Percentiles rank a stretch among this genome's conserved stretches.
These are phyloP conservation scores for Craspedostauros australis DNA, from an alignment of 108 stramenopile species.

Conservation along the genomic window DNA sequence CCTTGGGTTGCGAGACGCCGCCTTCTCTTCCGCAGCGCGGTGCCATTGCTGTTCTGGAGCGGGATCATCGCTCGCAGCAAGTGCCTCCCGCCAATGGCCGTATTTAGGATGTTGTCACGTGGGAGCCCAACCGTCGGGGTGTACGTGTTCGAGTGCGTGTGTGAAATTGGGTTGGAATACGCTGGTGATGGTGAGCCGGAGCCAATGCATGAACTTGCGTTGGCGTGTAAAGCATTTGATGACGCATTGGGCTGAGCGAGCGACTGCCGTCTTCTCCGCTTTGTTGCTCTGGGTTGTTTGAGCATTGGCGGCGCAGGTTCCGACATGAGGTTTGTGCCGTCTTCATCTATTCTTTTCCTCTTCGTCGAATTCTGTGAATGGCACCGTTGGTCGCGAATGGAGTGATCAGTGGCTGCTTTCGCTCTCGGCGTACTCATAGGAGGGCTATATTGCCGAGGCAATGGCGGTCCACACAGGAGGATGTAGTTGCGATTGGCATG, in stretches of 20 bases:
- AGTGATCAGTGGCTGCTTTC: neutral
- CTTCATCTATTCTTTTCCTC: neutral
- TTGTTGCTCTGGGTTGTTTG: slow-evolving; percentile 2
- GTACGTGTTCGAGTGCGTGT: slow-evolving; percentile 40
- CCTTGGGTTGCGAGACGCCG: too few relatives aligned
- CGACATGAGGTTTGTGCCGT: neutral
- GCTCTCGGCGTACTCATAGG: neutral
- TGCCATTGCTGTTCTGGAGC: too few relatives aligned
- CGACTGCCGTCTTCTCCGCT: slow-evolving; percentile 2
- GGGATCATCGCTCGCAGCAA: too few relatives aligned
- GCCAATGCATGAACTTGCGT: neutral
- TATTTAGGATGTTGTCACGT: too few relatives aligned
- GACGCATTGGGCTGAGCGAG: neutral
- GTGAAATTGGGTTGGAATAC: too few relatives aligned
- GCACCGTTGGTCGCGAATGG: too few relatives aligned
- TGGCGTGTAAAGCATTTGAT: neutral
- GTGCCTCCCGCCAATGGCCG: too few relatives aligned
- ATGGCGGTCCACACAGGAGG: slow-evolving; percentile 59
- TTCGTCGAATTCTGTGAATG: too few relatives aligned
- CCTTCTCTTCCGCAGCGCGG: too few relatives aligned
- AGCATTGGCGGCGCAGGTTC: too few relatives aligned
- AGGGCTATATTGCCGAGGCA: slow-evolving; percentile 15
- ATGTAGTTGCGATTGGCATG: slow-evolving; percentile 39
- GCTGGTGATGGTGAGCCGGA: slow-evolving; percentile 11
- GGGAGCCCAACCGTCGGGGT: slow-evolving; percentile 35